Evolutionary conservation across 305 asterid species (phyloP).

Genomic region (Solanum aculeatissimum): DNA sequence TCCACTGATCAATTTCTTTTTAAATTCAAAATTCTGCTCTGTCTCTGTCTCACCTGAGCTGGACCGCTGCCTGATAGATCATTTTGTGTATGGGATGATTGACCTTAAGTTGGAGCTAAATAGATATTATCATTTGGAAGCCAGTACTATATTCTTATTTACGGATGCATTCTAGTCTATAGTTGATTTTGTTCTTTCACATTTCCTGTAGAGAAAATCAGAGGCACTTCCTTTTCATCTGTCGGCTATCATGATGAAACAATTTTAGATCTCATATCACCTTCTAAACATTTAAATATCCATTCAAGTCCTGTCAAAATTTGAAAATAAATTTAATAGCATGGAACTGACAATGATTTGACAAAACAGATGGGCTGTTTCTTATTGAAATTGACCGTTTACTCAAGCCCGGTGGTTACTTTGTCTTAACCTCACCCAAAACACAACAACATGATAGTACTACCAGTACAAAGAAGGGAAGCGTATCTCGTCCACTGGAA

Average conservation of each 20-base stretch:
- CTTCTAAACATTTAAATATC: background rate
- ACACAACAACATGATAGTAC: conserved; percentile 48
- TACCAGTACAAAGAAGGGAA: conserved; percentile 31
- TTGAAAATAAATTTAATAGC: background rate
- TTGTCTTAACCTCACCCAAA: conserved; percentile 75
- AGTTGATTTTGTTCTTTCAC: background rate
- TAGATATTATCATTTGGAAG: background rate
- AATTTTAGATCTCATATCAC: background rate
- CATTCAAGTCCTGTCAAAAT: background rate
- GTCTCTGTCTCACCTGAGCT: background rate
- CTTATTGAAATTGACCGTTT: conserved; percentile 90
- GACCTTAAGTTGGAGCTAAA: background rate
- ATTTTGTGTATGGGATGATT: background rate
- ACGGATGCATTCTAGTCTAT: background rate
- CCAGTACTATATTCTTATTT: background rate
- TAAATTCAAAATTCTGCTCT: background rate
- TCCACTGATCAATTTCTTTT: background rate
- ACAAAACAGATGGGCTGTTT: conserved; percentile 62
- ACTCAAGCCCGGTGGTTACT: conserved; percentile 94
- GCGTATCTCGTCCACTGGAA: conserved; percentile 42
- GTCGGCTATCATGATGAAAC: background rate
- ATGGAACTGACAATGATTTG: conserved; percentile 18
- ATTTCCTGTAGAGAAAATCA: background rate
- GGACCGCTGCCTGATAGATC: background rate
- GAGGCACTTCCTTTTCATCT: background rate